Conservation (phyloP, 192 early-diverging fungal species). For the Coemansia sp. region DNA sequence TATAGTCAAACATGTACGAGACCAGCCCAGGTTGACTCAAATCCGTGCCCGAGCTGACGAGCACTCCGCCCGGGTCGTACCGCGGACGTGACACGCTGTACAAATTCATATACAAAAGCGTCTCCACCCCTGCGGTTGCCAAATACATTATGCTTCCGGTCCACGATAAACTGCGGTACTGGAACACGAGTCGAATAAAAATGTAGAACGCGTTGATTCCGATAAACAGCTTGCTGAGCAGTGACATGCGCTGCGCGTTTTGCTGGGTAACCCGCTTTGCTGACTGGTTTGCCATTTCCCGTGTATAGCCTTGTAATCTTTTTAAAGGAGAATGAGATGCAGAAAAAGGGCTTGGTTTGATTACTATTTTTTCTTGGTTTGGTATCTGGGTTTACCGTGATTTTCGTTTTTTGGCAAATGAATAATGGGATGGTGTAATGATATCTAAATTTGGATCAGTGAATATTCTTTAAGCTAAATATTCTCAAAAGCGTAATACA, state of each 20-base stretch:
- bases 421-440: too few species aligned
- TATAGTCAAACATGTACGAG: conserved; percentile 80
- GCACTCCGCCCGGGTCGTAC: conserved; percentile 47
- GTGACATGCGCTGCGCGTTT: conserved; percentile 39
- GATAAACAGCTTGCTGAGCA: conserved; percentile 21
- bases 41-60: conserved; percentile 56
- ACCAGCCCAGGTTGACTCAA: conserved; percentile 53
- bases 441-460: too few species aligned
- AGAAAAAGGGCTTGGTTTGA: background rate
- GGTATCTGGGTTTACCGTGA: too few species aligned
- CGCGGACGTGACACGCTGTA: conserved; percentile 26
- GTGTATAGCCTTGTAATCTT: background rate
- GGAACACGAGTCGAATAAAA: conserved; percentile 20
- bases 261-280: conserved; percentile 47
- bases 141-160: conserved; percentile 20
- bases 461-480: too few species aligned
- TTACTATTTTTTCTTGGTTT: too few species aligned
- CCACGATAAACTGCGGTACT: conserved; percentile 46
- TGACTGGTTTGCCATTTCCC: conserved; percentile 16
- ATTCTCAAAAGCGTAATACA: too few species aligned
- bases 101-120: conserved; percentile 20
- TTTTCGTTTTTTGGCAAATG: too few species aligned
- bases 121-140: conserved; percentile 13
- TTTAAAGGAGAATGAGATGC: background rate
- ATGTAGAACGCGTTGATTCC: conserved; percentile 40